Percentiles rank a stretch among this genome's conserved stretches.
phyloP scores from a whole-genome alignment of 2,329 filamentous ascomycete genomes.

The Raffaelea arxii region DNA sequence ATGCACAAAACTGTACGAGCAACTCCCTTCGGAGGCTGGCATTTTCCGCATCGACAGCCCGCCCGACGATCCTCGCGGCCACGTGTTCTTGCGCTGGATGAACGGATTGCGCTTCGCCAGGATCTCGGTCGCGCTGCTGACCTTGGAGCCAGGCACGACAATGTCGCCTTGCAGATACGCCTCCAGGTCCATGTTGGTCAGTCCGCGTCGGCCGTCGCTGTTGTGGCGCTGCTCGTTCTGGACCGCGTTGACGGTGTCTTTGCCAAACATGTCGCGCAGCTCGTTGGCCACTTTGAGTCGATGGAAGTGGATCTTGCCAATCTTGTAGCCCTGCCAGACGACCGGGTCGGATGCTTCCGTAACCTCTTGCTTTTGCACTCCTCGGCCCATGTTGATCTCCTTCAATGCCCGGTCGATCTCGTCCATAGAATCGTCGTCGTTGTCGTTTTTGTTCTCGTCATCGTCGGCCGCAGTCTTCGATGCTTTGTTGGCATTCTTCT shows the following conservation, averaged over 20 bases:
- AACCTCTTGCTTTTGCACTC: background rate
- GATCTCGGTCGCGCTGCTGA: background rate
- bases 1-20: conserved; percentile 72
- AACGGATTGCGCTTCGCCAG: conserved; percentile 69
- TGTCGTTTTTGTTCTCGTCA: conserved; percentile 44
- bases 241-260: conserved; percentile 46
- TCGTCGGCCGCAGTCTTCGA: conserved; percentile 6
- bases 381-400: conserved; percentile 40
- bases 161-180: conserved; percentile 32
- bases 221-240: conserved; percentile 23
- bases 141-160: conserved; percentile 4
- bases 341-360: background rate
- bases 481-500: conserved; percentile 8
- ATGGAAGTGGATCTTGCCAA: conserved; percentile 48
- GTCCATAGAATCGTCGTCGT: too few relatives aligned
- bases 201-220: conserved; percentile 19
- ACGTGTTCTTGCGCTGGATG: conserved; percentile 77
- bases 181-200: conserved; percentile 43
- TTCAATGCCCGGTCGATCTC: conserved; percentile 47
- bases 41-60: conserved; percentile 63
- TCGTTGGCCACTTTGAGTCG: conserved; percentile 82
- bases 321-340: conserved; percentile 10
- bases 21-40: conserved; percentile 31
- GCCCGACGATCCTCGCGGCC: conserved; percentile 69
- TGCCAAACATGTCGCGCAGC: conserved; percentile 60